phyloP scores from a whole-genome alignment of 2,329 filamentous ascomycete genomes.

The Daldinia sp. region DNA sequence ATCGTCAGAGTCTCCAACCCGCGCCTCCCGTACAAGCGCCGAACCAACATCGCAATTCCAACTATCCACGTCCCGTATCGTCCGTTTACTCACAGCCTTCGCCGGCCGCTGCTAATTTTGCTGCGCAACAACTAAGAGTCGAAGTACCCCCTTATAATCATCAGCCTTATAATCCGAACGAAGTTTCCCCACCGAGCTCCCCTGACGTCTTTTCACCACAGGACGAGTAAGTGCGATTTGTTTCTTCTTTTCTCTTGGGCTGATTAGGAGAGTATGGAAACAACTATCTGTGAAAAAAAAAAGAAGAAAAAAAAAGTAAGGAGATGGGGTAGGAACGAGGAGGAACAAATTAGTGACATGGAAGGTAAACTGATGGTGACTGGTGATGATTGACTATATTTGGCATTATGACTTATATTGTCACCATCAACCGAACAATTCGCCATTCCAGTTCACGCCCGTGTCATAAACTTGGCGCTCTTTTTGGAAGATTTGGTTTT shows the following conservation, averaged over 20 bases:
- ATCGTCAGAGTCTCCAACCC: constrained; percentile 31
- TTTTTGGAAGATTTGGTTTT: constrained; percentile 24
- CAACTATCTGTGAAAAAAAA: background rate
- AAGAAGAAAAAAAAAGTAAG: constrained; percentile 4
- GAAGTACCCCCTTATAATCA: constrained; percentile 29
- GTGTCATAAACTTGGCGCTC: background rate
- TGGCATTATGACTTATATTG: background rate
- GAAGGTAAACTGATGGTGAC: constrained; percentile 10
- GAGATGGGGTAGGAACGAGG: background rate
- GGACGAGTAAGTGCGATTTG: constrained; percentile 52
- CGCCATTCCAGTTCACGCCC: constrained; percentile 5
- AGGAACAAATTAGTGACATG: background rate
- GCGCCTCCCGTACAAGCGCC: constrained; percentile 47
- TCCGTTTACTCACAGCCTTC: constrained; percentile 69
- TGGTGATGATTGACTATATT: too few species aligned
- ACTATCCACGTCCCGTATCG: constrained; percentile 59
- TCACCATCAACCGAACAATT: background rate
- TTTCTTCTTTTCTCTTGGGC: constrained; percentile 25
- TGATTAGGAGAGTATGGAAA: constrained; percentile 15
- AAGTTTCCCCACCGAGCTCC: constrained; percentile 66
- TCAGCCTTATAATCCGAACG: constrained; percentile 42
- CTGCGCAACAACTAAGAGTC: constrained; percentile 42
- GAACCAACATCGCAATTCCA: constrained; percentile 45
- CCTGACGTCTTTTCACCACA: constrained; percentile 54
- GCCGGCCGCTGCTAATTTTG: constrained; percentile 49